phyloP scores from a whole-genome alignment of 2,329 filamentous ascomycete species.

The Penicillium oxalicum region DNA sequence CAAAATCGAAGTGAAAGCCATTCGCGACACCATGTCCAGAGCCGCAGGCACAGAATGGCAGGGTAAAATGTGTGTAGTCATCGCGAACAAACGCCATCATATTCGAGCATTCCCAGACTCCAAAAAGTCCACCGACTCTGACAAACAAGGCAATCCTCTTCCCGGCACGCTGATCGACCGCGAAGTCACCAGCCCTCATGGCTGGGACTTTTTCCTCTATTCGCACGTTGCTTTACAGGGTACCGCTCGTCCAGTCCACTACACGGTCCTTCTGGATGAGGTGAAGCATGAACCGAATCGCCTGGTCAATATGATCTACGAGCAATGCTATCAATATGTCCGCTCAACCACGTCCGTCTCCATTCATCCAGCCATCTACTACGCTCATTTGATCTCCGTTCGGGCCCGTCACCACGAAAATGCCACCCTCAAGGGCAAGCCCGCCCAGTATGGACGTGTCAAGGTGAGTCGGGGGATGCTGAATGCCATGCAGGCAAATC shows the following conservation, averaged over 20 bases:
- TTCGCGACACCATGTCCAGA: constrained; percentile 6
- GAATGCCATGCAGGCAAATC: constrained; percentile 1
- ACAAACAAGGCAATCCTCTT: constrained; percentile 73
- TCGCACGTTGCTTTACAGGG: constrained; percentile 81
- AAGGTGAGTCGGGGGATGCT: constrained; percentile 1
- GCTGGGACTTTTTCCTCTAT: constrained; percentile 78
- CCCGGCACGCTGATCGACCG: constrained; percentile 83
- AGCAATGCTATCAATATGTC: constrained; percentile 90
- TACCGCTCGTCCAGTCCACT: constrained; percentile 86
- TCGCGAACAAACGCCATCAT: constrained; percentile 91
- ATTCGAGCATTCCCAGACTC: constrained; percentile 79
- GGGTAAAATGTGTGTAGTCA: constrained; percentile 74
- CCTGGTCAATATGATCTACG: constrained; percentile 84
- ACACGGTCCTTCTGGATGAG: constrained; percentile 84
- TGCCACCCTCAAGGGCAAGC: constrained; percentile 33
- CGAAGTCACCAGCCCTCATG: constrained; percentile 84
- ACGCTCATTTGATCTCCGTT: constrained; percentile 81
- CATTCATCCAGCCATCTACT: constrained; percentile 76
- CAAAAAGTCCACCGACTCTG: constrained; percentile 46
- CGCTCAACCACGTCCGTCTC: constrained; percentile 91
- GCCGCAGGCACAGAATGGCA: constrained; percentile 22
- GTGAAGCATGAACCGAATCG: constrained; percentile 59
- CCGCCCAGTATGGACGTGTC: constrained; percentile 31
- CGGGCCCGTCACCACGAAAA: constrained; percentile 72
- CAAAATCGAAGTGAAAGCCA: constrained; percentile 59